Conservation (phyloP, 2,329 filamentous ascomycete genomes). For the Rugonectria rugulosa region DNA sequence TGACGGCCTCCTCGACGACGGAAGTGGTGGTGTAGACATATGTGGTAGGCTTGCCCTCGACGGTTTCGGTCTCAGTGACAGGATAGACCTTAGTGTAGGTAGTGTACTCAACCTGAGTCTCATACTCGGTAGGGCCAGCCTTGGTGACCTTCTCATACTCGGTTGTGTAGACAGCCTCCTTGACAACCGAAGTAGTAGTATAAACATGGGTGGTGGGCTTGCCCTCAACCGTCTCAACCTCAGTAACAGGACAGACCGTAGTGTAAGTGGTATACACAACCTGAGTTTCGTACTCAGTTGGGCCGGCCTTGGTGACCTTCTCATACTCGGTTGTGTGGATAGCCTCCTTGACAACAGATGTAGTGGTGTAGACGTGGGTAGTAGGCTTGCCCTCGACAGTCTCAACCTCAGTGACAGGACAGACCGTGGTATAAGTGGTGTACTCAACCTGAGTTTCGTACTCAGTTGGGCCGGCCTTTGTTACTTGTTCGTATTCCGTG, state of each 20-base stretch:
- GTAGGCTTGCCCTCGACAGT: constrained; percentile 35
- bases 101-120: constrained; percentile 40
- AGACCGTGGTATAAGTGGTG: constrained; percentile 52
- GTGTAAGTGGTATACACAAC: constrained; percentile 53
- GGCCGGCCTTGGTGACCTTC: constrained; percentile 48
- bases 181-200: constrained; percentile 38
- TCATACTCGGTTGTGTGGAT: constrained; percentile 43
- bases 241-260: constrained; percentile 52
- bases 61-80: constrained; percentile 43
- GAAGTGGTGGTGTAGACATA: constrained; percentile 42
- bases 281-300: constrained; percentile 43
- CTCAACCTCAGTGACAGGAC: constrained; percentile 51
- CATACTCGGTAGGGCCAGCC: constrained; percentile 3
- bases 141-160: constrained; percentile 48
- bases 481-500: constrained; percentile 44
- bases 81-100: constrained; percentile 52
- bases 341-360: constrained; percentile 37
- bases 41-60: constrained; percentile 52
- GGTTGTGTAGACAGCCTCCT: constrained; percentile 37
- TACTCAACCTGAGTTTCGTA: constrained; percentile 44
- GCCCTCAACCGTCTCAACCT: constrained; percentile 44
- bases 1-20: constrained; percentile 41
- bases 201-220: constrained; percentile 27
- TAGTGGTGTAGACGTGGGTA: constrained; percentile 32
- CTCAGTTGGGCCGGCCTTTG: constrained; percentile 44